Conservation (phyloP, 129 eudicot genomes). For the Lonicera japonica region DNA sequence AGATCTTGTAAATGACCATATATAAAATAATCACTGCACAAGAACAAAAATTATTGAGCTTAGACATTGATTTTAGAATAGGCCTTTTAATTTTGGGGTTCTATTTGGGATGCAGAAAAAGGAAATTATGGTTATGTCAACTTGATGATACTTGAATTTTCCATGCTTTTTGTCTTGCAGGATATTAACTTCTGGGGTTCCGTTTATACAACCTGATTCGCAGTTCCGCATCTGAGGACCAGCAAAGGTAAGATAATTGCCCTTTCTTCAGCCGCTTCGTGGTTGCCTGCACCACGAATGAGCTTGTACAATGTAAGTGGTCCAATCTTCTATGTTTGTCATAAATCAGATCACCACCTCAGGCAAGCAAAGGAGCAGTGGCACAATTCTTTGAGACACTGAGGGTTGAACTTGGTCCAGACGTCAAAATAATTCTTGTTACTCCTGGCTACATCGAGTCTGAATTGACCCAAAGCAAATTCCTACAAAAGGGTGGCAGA, state of each 20-base stretch:
- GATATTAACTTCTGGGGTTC: constrained; percentile 71
- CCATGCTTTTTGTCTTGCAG: constrained; percentile 12
- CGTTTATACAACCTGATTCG: constrained; percentile 56
- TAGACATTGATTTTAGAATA: no score
- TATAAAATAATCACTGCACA: no score
- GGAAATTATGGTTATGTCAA: no score
- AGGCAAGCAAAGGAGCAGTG: constrained; percentile 50
- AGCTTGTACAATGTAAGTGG: constrained; percentile 49
- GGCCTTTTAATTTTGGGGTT: no score
- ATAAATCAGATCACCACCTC: neutral
- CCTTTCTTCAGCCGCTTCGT: constrained; percentile 44
- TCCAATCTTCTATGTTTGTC: no score
- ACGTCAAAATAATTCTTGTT: constrained; percentile 29
- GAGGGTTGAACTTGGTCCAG: constrained; percentile 35
- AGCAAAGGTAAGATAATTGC: constrained; percentile 47
- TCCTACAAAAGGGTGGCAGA: constrained; percentile 19
- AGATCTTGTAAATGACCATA: no score
- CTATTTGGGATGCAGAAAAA: no score
- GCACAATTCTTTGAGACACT: constrained; percentile 40
- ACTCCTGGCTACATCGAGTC: constrained; percentile 43
- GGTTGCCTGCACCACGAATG: constrained; percentile 58
- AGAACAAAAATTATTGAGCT: no score
- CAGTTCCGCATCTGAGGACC: constrained; percentile 49
- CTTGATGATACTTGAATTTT: no score
- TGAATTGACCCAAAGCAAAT: constrained; percentile 39